These are phyloP conservation scores for Salix suchowensis DNA, from an alignment of 345 rosid genomes.

Conservation along the genomic window DNA sequence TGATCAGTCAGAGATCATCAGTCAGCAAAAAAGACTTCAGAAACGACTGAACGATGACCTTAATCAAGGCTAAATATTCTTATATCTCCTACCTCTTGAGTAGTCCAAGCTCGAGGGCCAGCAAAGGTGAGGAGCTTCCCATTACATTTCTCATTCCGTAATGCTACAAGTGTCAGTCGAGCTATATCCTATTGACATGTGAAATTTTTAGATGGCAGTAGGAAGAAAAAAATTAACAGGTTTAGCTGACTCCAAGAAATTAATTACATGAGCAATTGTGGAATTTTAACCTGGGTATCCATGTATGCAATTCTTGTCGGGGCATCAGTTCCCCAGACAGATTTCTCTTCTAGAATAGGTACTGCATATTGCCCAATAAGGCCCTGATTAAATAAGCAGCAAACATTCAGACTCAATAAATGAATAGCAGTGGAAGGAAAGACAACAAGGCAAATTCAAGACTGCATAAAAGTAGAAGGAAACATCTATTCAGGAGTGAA, in stretches of 20 bases:
- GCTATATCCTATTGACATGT: conserved; percentile 69
- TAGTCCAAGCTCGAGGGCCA: conserved; percentile 98
- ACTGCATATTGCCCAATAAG: conserved; percentile 96
- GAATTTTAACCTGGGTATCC: conserved; percentile 79
- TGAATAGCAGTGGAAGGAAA: not conserved
- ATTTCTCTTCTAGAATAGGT: conserved; percentile 87
- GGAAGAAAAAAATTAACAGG: not conserved
- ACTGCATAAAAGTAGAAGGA: not conserved
- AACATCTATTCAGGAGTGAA: not conserved
- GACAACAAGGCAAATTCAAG: not conserved
- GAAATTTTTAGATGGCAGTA: not conserved
- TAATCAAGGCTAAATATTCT: not conserved
- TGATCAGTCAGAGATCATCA: not conserved
- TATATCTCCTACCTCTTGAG: conserved; percentile 67
- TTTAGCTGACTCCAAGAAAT: not conserved
- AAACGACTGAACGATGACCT: not conserved
- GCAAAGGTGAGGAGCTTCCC: conserved; percentile 89
- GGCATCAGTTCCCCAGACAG: conserved; percentile 99
- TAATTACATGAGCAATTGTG: not conserved
- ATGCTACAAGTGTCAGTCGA: conserved; percentile 75
- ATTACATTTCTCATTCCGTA: conserved; percentile 63
- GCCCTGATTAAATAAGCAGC: conserved; percentile 42
- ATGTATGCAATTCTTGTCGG: conserved; percentile 93
- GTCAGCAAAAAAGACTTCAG: not conserved
- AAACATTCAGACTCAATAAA: not conserved